These are phyloP conservation scores for Nakazawaea siamensis DNA, from an alignment of 805 yeast genomes.

Conservation along the genomic window DNA sequence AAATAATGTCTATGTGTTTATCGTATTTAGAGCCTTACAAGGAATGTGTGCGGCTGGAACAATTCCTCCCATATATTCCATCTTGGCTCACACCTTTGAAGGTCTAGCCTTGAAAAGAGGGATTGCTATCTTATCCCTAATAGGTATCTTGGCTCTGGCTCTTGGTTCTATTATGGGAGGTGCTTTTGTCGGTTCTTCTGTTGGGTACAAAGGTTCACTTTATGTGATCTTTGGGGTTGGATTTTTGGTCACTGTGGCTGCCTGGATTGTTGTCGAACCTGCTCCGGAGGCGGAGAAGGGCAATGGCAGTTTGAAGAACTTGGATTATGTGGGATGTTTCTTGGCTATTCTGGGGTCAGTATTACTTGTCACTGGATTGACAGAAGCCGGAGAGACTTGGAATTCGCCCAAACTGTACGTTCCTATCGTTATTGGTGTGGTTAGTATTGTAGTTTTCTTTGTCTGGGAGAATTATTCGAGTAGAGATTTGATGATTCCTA, in stretches of 20 bases:
- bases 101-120: conserved; percentile 22
- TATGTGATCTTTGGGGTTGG: conserved; percentile 28
- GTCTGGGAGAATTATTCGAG: conserved; percentile 21
- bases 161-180: conserved; percentile 36
- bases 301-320: conserved; percentile 16
- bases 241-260: conserved; percentile 13
- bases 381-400: conserved; percentile 39
- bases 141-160: conserved; percentile 25
- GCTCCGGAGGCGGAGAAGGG: conserved; percentile 17
- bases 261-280: conserved; percentile 22
- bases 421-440: conserved; percentile 29
- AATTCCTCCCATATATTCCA: conserved; percentile 26
- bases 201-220: conserved; percentile 32
- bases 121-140: conserved; percentile 18
- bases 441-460: conserved; percentile 19
- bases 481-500: conserved; percentile 20
- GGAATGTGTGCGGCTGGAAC: conserved; percentile 27
- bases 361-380: conserved; percentile 33
- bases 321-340: conserved; percentile 28
- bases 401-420: conserved; percentile 30
- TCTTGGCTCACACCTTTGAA: conserved; percentile 22
- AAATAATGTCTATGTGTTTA: conserved; percentile 12
- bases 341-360: conserved; percentile 27
- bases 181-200: conserved; percentile 26
- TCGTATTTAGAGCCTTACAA: conserved; percentile 14